Percentiles rank a stretch among this genome's conserved stretches.
phyloP scores from a whole-genome alignment of 2,329 filamentous ascomycete genomes.

The Botrytis fragariae region DNA sequence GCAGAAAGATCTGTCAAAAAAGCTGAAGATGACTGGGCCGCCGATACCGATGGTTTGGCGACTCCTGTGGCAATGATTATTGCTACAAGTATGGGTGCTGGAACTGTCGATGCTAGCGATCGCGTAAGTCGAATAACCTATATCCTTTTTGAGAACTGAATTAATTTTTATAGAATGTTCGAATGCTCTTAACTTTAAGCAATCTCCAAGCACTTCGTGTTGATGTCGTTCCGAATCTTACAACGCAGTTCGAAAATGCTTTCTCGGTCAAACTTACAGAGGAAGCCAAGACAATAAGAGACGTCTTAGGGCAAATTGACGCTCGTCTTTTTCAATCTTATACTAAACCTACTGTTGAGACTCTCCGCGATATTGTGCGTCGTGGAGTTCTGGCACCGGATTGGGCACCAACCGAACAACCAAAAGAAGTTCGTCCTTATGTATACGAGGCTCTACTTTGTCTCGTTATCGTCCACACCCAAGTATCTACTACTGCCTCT shows the following conservation, averaged over 20 bases:
- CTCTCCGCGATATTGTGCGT: constrained; percentile 67
- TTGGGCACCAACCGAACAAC: constrained; percentile 67
- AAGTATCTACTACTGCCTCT: constrained; percentile 76
- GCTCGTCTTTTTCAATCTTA: constrained; percentile 89
- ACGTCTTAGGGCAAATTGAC: constrained; percentile 89
- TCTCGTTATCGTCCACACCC: constrained; percentile 87
- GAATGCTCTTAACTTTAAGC: constrained; percentile 89
- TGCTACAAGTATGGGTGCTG: constrained; percentile 45
- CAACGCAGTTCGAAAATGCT: constrained; percentile 86
- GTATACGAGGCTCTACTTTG: constrained; percentile 82
- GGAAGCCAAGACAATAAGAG: constrained; percentile 86
- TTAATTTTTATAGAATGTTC: constrained; percentile 65
- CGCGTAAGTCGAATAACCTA: constrained; percentile 43
- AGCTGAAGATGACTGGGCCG: constrained; percentile 42
- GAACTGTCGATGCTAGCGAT: constrained; percentile 52
- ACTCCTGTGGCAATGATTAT: constrained; percentile 36
- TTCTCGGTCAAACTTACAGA: constrained; percentile 95
- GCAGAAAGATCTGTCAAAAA: constrained; percentile 72
- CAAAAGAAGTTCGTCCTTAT: constrained; percentile 78
- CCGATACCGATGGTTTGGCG: constrained; percentile 36
- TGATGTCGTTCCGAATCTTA: constrained; percentile 82
- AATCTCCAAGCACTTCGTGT: constrained; percentile 83
- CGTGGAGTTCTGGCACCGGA: constrained; percentile 66
- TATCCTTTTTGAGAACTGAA: constrained; percentile 25
- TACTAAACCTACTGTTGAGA: constrained; percentile 71